These are phyloP conservation scores for Nicotiana obtusifolia DNA, from an alignment of 257 asterid genomes.

Conservation along the genomic window DNA sequence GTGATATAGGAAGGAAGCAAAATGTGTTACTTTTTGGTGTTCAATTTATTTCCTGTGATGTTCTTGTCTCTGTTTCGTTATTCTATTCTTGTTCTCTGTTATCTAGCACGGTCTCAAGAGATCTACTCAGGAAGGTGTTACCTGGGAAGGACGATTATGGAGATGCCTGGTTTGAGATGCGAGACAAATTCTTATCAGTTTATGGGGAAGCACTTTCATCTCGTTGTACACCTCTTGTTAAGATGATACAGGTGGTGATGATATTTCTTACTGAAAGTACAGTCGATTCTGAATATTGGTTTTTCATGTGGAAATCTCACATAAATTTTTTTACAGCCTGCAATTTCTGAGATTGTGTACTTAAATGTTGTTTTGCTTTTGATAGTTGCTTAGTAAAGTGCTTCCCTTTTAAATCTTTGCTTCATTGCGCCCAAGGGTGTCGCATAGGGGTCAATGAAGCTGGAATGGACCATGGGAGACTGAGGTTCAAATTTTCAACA, in stretches of 20 bases:
- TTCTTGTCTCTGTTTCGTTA: constrained; percentile 2
- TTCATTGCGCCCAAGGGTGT: background rate
- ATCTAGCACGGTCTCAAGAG: constrained; percentile 63
- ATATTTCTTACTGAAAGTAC: constrained; percentile 23
- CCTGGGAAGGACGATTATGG: constrained; percentile 55
- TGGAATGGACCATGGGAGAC: background rate
- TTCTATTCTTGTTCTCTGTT: constrained; percentile 7
- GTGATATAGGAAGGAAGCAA: background rate
- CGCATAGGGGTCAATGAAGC: background rate
- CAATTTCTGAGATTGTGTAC: background rate
- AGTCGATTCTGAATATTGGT: constrained; percentile 3
- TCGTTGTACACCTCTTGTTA: constrained; percentile 61
- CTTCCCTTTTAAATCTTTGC: background rate
- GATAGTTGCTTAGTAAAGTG: background rate
- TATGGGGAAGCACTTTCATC: constrained; percentile 79
- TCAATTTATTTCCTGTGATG: background rate
- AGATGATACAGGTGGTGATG: constrained; percentile 78
- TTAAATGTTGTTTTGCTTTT: constrained; percentile 2
- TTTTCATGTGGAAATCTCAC: constrained; percentile 5
- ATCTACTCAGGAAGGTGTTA: constrained; percentile 63
- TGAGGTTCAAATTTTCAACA: background rate
- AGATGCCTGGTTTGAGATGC: constrained; percentile 46
- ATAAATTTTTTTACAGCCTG: background rate
- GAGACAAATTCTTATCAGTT: constrained; percentile 52
- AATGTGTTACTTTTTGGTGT: background rate